A percentile compares a stretch with the other conserved stretches of the same genome.
Conservation (phyloP, 805 yeast genomes). For the Ogataea chonburiensis region DNA sequence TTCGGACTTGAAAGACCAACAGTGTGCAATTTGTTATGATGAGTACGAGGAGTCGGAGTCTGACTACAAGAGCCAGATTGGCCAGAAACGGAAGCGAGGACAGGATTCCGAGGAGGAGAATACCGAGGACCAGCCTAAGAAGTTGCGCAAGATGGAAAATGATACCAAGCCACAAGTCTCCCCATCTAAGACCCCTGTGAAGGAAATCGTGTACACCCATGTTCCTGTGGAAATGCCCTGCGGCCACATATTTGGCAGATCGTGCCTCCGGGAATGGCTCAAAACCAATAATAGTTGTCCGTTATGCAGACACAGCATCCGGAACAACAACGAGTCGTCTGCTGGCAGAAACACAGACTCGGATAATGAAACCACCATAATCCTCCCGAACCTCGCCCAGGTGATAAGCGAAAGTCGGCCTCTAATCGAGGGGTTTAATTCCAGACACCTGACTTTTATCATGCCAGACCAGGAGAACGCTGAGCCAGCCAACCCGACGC, state of each 20-base stretch:
- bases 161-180: slow-evolving; percentile 14
- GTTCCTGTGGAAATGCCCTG: slow-evolving; percentile 77
- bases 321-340: slow-evolving; percentile 28
- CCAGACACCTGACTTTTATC: slow-evolving; percentile 32
- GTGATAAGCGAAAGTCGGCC: slow-evolving; percentile 34
- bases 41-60: slow-evolving; percentile 31
- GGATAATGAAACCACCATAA: slow-evolving; percentile 32
- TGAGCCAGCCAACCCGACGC: slow-evolving; percentile 7
- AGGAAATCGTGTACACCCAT: slow-evolving; percentile 45
- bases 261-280: slow-evolving; percentile 86
- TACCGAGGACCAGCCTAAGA: slow-evolving; percentile 12
- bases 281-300: slow-evolving; percentile 77
- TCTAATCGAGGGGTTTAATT: slow-evolving; percentile 31
- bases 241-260: slow-evolving; percentile 80
- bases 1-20: slow-evolving; percentile 32
- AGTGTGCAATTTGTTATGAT: slow-evolving; percentile 69
- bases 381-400: slow-evolving; percentile 37
- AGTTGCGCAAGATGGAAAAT: slow-evolving; percentile 14
- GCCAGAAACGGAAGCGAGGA: slow-evolving; percentile 19
- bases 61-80: slow-evolving; percentile 5
- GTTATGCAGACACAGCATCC: slow-evolving; percentile 65
- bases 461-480: slow-evolving; percentile 30
- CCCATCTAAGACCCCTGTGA: slow-evolving; percentile 23
- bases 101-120: slow-evolving; percentile 10
- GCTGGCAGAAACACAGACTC: slow-evolving; percentile 11